phyloP scores from a whole-genome alignment of 2,329 filamentous ascomycete genomes.

The Monosporascus sp. region DNA sequence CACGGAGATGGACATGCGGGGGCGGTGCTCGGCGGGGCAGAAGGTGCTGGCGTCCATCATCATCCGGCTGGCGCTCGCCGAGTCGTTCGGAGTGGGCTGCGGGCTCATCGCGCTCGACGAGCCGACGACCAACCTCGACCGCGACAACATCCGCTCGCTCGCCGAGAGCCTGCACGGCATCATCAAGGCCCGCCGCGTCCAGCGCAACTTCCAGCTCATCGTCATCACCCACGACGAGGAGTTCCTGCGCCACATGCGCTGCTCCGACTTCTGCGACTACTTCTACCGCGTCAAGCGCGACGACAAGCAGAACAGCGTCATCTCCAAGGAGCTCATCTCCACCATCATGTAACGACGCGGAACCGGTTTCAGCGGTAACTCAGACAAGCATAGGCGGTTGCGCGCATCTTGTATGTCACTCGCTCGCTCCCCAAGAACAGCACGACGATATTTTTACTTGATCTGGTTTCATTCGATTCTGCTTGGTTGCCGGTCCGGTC shows the following conservation, averaged over 20 bases:
- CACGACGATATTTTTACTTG: no score
- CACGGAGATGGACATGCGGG: slow-evolving; percentile 98
- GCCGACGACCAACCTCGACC: slow-evolving; percentile 93
- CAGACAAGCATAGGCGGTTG: neutral
- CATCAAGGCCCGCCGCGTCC: slow-evolving; percentile 74
- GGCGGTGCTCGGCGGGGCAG: slow-evolving; percentile 92
- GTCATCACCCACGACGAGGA: slow-evolving; percentile 99
- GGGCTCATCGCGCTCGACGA: slow-evolving; percentile 96
- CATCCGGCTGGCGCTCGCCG: slow-evolving; percentile 90
- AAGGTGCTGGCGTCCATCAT: slow-evolving; percentile 97
- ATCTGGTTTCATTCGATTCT: no score
- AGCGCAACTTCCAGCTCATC: slow-evolving; percentile 95
- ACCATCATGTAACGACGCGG: slow-evolving; percentile 33
- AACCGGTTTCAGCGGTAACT: neutral
- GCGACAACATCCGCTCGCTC: slow-evolving; percentile 88
- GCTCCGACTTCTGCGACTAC: slow-evolving; percentile 84
- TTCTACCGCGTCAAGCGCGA: slow-evolving; percentile 87
- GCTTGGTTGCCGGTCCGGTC: no score
- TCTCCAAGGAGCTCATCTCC: slow-evolving; percentile 63
- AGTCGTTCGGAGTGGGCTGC: slow-evolving; percentile 94
- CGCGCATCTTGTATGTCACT: neutral
- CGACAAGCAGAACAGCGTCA: slow-evolving; percentile 80
- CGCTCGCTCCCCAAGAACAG: no score
- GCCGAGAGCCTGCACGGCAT: slow-evolving; percentile 82
- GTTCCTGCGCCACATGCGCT: slow-evolving; percentile 89